phyloP scores from a whole-genome alignment of 139 green algal genomes.

The Chlamydomonas incerta region DNA sequence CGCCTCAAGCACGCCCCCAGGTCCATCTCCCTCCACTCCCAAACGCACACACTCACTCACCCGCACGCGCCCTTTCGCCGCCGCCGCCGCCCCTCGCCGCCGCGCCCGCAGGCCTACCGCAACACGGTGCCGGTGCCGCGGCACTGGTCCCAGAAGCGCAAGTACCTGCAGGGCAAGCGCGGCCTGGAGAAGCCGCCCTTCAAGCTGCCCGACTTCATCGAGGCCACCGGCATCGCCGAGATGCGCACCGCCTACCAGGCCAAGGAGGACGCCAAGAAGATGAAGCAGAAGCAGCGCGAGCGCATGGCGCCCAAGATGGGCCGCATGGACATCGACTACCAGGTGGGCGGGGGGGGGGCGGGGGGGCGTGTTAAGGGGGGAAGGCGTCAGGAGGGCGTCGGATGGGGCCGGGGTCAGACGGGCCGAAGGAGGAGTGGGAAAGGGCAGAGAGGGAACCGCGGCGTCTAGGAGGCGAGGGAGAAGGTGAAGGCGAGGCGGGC shows the following conservation, averaged over 20 bases:
- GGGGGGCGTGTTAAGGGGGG: not conserved
- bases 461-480: no score
- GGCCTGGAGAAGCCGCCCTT: slow-evolving; percentile 99
- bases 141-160: slow-evolving; percentile 98
- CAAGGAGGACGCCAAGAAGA: slow-evolving; percentile 87
- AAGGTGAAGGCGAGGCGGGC: no score
- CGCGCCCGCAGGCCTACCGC: slow-evolving; percentile 60
- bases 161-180: slow-evolving; percentile 97
- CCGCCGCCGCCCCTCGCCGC: not conserved
- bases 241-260: slow-evolving; percentile 93
- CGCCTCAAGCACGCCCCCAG: no score
- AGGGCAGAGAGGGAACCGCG: not conserved
- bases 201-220: slow-evolving; percentile 98
- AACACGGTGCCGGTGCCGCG: slow-evolving; percentile 95
- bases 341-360: slow-evolving; percentile 52
- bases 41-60: no score
- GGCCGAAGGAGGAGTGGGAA: no score
- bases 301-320: slow-evolving; percentile 92
- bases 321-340: slow-evolving; percentile 98
- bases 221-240: slow-evolving; percentile 91
- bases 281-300: slow-evolving; percentile 90
- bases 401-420: no score
- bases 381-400: not conserved
- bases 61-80: no score
- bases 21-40: no score